Conservation (phyloP, 257 asterid species). For the Avicennia marina region DNA sequence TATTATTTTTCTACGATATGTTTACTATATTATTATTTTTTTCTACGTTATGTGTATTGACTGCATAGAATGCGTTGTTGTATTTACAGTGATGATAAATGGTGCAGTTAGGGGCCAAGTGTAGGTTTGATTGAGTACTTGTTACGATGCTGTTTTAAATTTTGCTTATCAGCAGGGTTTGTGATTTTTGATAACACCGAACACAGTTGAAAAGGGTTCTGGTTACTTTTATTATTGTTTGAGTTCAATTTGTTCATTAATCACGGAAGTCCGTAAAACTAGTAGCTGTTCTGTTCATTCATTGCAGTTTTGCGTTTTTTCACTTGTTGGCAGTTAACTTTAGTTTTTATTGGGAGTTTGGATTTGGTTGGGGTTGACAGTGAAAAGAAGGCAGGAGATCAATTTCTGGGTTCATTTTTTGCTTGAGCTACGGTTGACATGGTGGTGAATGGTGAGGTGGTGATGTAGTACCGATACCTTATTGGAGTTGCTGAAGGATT, state of each 20-base stretch:
- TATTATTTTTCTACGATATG: background rate
- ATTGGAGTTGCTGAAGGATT: constrained; percentile 9
- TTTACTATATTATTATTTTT: background rate
- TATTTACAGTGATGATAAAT: background rate
- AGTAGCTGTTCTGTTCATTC: constrained; percentile 4
- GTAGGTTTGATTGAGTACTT: constrained; percentile 3
- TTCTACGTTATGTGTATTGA: background rate
- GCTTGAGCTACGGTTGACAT: constrained; percentile 1
- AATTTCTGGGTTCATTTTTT: constrained; percentile 8
- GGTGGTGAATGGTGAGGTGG: background rate
- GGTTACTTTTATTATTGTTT: background rate
- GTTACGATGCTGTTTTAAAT: constrained; percentile 6
- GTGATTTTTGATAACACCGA: background rate
- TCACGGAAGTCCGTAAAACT: constrained; percentile 8
- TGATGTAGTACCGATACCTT: background rate
- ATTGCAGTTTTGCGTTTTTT: constrained; percentile 1
- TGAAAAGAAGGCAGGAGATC: constrained; percentile 17
- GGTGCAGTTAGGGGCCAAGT: background rate
- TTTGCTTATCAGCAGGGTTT: background rate
- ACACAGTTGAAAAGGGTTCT: constrained; percentile 10
- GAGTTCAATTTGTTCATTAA: background rate
- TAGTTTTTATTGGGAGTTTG: constrained; percentile 15
- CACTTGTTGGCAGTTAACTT: background rate
- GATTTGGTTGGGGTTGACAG: constrained; percentile 18
- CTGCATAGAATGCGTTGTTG: background rate